Percentiles rank a stretch among this genome's conserved stretches.
Conservation (phyloP, 2,329 filamentous ascomycete genomes). For the Teratosphaeriaceae sp. region DNA sequence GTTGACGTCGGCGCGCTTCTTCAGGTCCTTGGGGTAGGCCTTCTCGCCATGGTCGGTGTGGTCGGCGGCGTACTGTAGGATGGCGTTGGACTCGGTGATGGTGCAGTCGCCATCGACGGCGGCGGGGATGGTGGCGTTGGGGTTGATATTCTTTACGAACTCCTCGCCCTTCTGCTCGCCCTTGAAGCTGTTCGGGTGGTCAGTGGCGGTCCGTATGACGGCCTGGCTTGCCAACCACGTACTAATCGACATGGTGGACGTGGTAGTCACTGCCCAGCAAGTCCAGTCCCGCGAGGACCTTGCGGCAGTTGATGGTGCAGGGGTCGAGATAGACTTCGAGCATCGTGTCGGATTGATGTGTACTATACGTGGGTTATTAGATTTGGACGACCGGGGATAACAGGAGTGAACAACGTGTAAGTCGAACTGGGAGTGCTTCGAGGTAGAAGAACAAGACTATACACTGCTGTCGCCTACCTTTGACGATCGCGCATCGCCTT, state of each 20-base stretch:
- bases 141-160: slow-evolving; percentile 33
- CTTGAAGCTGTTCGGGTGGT: slow-evolving; percentile 23
- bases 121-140: slow-evolving; percentile 34
- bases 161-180: slow-evolving; percentile 33
- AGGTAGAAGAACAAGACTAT: too few species aligned
- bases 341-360: too few species aligned
- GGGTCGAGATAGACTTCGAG: slow-evolving; percentile 34
- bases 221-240: too few species aligned
- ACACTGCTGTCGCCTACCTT: too few species aligned
- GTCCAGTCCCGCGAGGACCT: slow-evolving; percentile 36
- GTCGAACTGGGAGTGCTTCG: too few species aligned
- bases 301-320: slow-evolving; percentile 37
- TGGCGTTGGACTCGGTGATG: slow-evolving; percentile 39
- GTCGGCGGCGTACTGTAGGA: slow-evolving; percentile 37
- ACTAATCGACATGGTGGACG: slow-evolving; percentile 32
- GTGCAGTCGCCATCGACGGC: slow-evolving; percentile 33
- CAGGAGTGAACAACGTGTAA: too few species aligned
- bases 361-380: too few species aligned
- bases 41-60: slow-evolving; percentile 16
- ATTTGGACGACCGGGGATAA: too few species aligned
- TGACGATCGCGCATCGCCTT: too few species aligned
- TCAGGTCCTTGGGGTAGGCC: slow-evolving; percentile 35
- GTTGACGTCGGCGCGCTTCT: slow-evolving; percentile 34
- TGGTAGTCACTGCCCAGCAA: slow-evolving; percentile 32
- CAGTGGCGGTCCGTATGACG: background rate